phyloP scores from a whole-genome alignment of 2,329 filamentous ascomycete genomes.

The Aspergillus fijiensis region DNA sequence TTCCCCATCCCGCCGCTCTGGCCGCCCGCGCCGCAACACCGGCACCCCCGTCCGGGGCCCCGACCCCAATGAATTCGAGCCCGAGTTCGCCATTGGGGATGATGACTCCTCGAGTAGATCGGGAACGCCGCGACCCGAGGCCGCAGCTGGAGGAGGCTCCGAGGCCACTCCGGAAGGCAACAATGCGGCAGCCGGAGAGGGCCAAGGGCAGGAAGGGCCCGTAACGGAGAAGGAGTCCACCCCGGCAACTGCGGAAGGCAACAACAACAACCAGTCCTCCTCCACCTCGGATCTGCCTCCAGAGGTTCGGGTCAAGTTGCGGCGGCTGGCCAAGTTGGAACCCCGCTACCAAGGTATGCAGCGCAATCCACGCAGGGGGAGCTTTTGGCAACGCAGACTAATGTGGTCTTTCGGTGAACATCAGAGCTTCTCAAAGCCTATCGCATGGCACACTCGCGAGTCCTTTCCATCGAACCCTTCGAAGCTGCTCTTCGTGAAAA shows the following conservation, averaged over 20 bases:
- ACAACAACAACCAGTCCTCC: conserved; percentile 22
- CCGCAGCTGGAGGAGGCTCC: conserved; percentile 33
- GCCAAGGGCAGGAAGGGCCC: conserved; percentile 23
- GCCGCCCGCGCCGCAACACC: conserved; percentile 37
- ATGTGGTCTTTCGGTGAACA: not conserved
- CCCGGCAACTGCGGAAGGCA: conserved; percentile 22
- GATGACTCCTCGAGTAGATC: conserved; percentile 67
- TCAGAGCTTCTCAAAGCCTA: conserved; percentile 90
- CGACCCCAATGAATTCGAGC: conserved; percentile 85
- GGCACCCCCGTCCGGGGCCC: conserved; percentile 57
- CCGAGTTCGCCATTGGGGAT: conserved; percentile 82
- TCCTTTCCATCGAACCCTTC: conserved; percentile 86
- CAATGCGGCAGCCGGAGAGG: conserved; percentile 18
- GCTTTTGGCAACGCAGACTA: not conserved
- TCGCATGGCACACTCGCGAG: conserved; percentile 81
- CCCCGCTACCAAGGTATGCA: conserved; percentile 74
- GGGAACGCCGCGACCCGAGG: conserved; percentile 57
- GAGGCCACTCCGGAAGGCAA: conserved; percentile 23
- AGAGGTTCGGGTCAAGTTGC: conserved; percentile 72
- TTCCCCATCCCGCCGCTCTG: conserved; percentile 29
- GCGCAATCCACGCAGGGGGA: not conserved
- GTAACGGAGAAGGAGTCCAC: conserved; percentile 22
- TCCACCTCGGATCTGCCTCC: conserved; percentile 60
- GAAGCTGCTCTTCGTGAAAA: conserved; percentile 88
- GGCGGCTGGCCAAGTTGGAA: conserved; percentile 88